These are phyloP conservation scores for Hymenoscyphus fructigenus DNA, from an alignment of 2,329 filamentous ascomycete genomes.

Conservation along the genomic window DNA sequence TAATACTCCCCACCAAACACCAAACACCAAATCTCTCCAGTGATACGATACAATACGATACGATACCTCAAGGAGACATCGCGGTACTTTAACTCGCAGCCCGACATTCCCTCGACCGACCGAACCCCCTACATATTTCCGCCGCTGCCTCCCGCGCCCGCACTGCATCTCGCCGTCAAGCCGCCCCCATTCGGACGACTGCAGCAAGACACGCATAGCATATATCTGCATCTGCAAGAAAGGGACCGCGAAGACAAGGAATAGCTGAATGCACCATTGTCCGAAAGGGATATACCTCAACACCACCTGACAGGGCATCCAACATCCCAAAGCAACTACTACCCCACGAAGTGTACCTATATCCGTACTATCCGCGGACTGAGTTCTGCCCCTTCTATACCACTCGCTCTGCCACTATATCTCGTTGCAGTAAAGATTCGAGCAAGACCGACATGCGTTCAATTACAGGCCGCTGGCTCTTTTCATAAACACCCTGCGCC, in stretches of 20 bases:
- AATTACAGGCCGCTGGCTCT: constrained; percentile 25
- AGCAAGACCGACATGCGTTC: constrained; percentile 31
- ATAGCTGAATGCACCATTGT: neutral
- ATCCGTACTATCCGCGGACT: neutral
- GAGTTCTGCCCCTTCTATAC: neutral
- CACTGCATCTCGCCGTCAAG: constrained; percentile 1
- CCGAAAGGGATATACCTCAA: neutral
- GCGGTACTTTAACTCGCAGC: neutral
- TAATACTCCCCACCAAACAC: neutral
- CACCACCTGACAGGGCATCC: constrained; percentile 1
- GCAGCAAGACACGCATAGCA: neutral
- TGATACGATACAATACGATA: neutral
- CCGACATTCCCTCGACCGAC: neutral
- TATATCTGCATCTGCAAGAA: constrained; percentile 3
- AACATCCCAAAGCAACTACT: neutral
- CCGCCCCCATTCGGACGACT: neutral
- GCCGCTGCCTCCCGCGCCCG: neutral
- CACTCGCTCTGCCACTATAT: neutral
- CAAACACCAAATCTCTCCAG: neutral
- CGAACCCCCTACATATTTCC: neutral
- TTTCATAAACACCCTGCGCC: constrained; percentile 23
- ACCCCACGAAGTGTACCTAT: neutral
- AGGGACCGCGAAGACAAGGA: neutral
- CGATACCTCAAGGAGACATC: neutral
- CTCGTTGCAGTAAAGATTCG: constrained; percentile 3